These are phyloP conservation scores for Candida caryicola DNA, from an alignment of 805 yeast genomes.

Conservation along the genomic window DNA sequence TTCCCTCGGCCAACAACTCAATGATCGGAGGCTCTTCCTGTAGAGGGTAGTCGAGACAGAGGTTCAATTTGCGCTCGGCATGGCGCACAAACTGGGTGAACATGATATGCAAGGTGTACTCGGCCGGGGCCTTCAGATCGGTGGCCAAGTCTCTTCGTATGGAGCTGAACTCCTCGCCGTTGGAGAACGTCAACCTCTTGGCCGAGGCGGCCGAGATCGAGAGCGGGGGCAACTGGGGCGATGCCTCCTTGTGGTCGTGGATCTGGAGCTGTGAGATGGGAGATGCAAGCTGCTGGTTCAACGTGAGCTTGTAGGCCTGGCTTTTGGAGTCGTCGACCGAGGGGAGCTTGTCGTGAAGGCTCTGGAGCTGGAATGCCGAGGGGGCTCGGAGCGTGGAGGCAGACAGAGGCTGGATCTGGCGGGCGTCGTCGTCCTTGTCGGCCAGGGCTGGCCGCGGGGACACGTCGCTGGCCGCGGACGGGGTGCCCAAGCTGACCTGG, in stretches of 20 bases:
- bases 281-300: constrained; percentile 19
- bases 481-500: not conserved
- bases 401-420: not conserved
- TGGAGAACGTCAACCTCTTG: constrained; percentile 27
- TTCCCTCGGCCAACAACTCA: constrained; percentile 78
- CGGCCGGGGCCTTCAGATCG: constrained; percentile 72
- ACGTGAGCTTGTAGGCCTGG: constrained; percentile 5
- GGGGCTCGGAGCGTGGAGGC: too few relatives aligned
- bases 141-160: constrained; percentile 42
- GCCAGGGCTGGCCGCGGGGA: too few relatives aligned
- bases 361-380: constrained; percentile 17
- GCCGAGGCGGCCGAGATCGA: constrained; percentile 19
- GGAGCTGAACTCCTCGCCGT: constrained; percentile 32
- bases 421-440: not conserved
- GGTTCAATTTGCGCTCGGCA: constrained; percentile 81
- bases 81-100: constrained; percentile 94
- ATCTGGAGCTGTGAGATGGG: constrained; percentile 17
- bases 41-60: constrained; percentile 64
- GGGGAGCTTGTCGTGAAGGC: not conserved
- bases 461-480: too few relatives aligned
- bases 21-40: constrained; percentile 76
- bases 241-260: constrained; percentile 23
- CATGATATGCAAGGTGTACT: constrained; percentile 88
- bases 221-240: constrained; percentile 37
- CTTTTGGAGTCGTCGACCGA: not conserved